A percentile compares a stretch with the other conserved stretches of the same genome.
Conservation (phyloP, 257 asterid species). For the Ilex asprella region DNA sequence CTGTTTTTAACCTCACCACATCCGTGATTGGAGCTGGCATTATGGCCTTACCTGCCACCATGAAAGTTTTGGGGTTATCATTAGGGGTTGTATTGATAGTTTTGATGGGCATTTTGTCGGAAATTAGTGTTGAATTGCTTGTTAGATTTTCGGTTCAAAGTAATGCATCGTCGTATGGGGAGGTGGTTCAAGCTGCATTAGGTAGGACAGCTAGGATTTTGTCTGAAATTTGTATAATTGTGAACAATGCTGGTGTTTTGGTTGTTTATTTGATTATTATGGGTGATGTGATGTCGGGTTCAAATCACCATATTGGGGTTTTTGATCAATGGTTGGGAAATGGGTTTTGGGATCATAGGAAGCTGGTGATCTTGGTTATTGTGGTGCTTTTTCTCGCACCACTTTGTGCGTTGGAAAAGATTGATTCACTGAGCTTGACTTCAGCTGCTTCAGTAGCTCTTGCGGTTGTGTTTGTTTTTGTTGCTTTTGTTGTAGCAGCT, state of each 20-base stretch:
- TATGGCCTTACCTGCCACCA: constrained; percentile 95
- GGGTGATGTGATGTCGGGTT: constrained; percentile 94
- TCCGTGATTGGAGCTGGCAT: constrained; percentile 91
- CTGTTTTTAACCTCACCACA: constrained; percentile 92
- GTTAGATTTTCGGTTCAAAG: constrained; percentile 74
- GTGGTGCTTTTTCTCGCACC: constrained; percentile 79
- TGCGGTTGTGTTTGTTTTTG: constrained; percentile 69
- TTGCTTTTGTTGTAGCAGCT: constrained; percentile 50
- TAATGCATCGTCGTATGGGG: constrained; percentile 79
- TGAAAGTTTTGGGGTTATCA: constrained; percentile 79
- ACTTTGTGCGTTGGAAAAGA: constrained; percentile 69
- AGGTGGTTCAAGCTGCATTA: constrained; percentile 84
- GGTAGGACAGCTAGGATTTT: constrained; percentile 57
- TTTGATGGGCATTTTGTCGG: constrained; percentile 72
- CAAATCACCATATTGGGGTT: constrained; percentile 71
- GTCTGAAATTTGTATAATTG: constrained; percentile 76
- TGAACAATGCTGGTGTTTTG: constrained; percentile 82
- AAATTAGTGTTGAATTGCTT: constrained; percentile 77
- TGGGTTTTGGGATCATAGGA: constrained; percentile 92
- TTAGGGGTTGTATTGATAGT: constrained; percentile 61
- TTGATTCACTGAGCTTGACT: constrained; percentile 75
- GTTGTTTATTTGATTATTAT: constrained; percentile 88
- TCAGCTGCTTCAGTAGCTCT: constrained; percentile 98
- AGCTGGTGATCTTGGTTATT: constrained; percentile 53
- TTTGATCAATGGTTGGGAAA: constrained; percentile 89